Conservation (phyloP, 352 stramenopile species). For the Phytophthora megakarya region DNA sequence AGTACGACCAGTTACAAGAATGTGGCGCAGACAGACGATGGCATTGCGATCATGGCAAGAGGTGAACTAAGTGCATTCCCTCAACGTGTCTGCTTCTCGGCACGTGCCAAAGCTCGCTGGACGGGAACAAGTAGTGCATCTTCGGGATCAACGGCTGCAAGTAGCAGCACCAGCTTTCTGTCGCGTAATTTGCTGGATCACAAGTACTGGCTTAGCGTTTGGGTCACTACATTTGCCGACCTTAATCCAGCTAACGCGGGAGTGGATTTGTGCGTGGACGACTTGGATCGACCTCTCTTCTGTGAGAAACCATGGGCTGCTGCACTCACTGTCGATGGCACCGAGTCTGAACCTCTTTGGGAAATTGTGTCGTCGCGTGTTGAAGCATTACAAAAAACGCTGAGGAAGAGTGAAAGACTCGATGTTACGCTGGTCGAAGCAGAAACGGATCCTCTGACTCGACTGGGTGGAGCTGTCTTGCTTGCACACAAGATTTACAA, state of each 20-base stretch:
- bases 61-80: slow-evolving; percentile 50
- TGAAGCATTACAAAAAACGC: slow-evolving; percentile 33
- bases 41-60: slow-evolving; percentile 43
- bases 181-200: slow-evolving; percentile 58
- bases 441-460: slow-evolving; percentile 55
- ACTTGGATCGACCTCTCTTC: slow-evolving; percentile 57
- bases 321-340: slow-evolving; percentile 11
- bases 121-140: slow-evolving; percentile 43
- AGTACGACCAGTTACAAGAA: slow-evolving; percentile 64
- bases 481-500: slow-evolving; percentile 65
- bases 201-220: slow-evolving; percentile 65
- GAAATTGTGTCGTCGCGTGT: slow-evolving; percentile 42
- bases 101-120: slow-evolving; percentile 55
- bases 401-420: slow-evolving; percentile 36
- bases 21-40: slow-evolving; percentile 44
- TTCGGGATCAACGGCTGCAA: slow-evolving; percentile 24
- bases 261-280: slow-evolving; percentile 57
- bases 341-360: slow-evolving; percentile 34
- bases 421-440: slow-evolving; percentile 57
- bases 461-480: slow-evolving; percentile 49
- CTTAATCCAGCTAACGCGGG: slow-evolving; percentile 39
- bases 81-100: slow-evolving; percentile 54
- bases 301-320: slow-evolving; percentile 62
- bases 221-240: slow-evolving; percentile 49
- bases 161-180: slow-evolving; percentile 47